Conservation (phyloP, 2,329 filamentous ascomycete genomes). For the Samsoniella hepiali region DNA sequence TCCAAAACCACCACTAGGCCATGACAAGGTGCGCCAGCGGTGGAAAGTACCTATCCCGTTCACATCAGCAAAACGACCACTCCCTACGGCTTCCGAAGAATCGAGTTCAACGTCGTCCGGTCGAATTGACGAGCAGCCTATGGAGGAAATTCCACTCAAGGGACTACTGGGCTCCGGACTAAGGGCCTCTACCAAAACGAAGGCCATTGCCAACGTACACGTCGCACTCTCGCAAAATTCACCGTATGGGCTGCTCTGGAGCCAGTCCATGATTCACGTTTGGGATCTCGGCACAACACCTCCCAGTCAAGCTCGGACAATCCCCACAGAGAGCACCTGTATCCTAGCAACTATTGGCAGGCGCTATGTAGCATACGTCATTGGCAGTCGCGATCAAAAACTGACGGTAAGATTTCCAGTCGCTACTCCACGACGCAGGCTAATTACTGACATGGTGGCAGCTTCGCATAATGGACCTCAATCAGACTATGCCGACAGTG, state of each 20-base stretch:
- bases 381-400: slow-evolving; percentile 39
- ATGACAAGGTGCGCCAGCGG: slow-evolving; percentile 29
- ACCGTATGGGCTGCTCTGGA: slow-evolving; percentile 38
- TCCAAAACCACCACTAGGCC: background rate
- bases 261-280: slow-evolving; percentile 35
- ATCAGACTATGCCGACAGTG: slow-evolving; percentile 28
- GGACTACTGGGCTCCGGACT: slow-evolving; percentile 26
- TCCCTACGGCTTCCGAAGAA: slow-evolving; percentile 30
- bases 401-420: slow-evolving; percentile 33
- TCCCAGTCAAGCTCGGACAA: slow-evolving; percentile 31
- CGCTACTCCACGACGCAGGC: too few relatives aligned
- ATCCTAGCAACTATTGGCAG: slow-evolving; percentile 37
- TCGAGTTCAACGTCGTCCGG: slow-evolving; percentile 37
- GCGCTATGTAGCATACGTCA: slow-evolving; percentile 37
- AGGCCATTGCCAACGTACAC: slow-evolving; percentile 32
- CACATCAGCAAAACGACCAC: slow-evolving; percentile 27
- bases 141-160: slow-evolving; percentile 38
- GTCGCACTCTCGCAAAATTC: slow-evolving; percentile 38
- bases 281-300: slow-evolving; percentile 39
- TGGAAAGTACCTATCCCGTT: slow-evolving; percentile 30
- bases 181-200: slow-evolving; percentile 29
- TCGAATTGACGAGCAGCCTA: slow-evolving; percentile 31
- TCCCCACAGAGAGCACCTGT: slow-evolving; percentile 38
- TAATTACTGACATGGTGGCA: slow-evolving; percentile 20
- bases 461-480: slow-evolving; percentile 38